A percentile compares a stretch with the other conserved stretches of the same genome.
Conservation (phyloP, 2,329 filamentous ascomycete genomes). For the Fusarium palustre region DNA sequence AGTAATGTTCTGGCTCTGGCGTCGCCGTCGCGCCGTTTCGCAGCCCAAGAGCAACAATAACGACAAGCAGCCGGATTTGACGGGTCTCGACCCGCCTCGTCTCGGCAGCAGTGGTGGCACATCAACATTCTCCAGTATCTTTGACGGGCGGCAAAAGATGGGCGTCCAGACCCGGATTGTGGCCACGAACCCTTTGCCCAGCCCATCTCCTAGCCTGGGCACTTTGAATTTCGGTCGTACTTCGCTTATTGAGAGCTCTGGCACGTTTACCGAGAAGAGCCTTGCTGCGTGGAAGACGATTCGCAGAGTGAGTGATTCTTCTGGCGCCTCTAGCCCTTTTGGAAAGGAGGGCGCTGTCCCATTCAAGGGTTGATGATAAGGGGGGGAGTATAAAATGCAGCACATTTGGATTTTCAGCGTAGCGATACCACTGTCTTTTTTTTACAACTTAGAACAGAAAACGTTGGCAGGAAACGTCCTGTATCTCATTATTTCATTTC, state of each 20-base stretch:
- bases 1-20: constrained; percentile 40
- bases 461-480: constrained; percentile 42
- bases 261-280: constrained; percentile 36
- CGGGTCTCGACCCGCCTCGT: background rate
- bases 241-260: constrained; percentile 42
- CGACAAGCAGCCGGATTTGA: background rate
- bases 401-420: constrained; percentile 17
- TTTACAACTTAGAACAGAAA: constrained; percentile 13
- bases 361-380: constrained; percentile 8
- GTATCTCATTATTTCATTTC: constrained; percentile 28
- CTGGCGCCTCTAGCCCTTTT: constrained; percentile 23
- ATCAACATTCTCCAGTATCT: constrained; percentile 33
- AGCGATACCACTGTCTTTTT: constrained; percentile 35
- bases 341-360: constrained; percentile 16
- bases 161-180: constrained; percentile 47
- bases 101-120: constrained; percentile 40
- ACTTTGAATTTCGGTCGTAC: constrained; percentile 45
- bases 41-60: background rate
- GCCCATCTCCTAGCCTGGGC: constrained; percentile 41
- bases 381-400: constrained; percentile 1
- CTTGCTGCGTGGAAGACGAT: constrained; percentile 43
- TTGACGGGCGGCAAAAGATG: constrained; percentile 37
- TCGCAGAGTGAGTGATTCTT: constrained; percentile 44
- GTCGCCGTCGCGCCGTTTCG: constrained; percentile 15
- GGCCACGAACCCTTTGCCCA: constrained; percentile 42